Percentiles rank a stretch among this genome's conserved stretches.
Evolutionary conservation across 1,284 basidiomycete genomes (phyloP).

Genomic region (Ceratobasidium sp.): DNA sequence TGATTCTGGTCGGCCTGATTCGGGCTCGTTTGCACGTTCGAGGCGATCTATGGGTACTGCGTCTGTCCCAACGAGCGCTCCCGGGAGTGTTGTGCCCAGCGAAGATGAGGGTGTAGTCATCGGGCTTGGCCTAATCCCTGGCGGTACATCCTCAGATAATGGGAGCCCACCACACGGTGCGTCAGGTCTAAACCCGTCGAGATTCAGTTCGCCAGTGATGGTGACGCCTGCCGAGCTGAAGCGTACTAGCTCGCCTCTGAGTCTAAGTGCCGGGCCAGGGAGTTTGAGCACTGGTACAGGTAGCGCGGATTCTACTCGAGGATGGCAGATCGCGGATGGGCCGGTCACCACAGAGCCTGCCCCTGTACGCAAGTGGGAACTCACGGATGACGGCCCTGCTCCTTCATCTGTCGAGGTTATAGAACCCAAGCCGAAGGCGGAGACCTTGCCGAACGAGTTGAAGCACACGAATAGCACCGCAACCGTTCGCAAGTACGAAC

Average conservation of each 20-base stretch:
- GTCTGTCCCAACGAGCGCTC: conserved; percentile 17
- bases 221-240: conserved; percentile 12
- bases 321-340: conserved; percentile 33
- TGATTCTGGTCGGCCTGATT: conserved; percentile 25
- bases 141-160: background rate
- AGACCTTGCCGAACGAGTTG: background rate
- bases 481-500: conserved; percentile 19
- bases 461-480: conserved; percentile 15
- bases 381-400: conserved; percentile 23
- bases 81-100: conserved; percentile 21
- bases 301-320: conserved; percentile 12
- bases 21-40: conserved; percentile 21
- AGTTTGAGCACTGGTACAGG: conserved; percentile 22
- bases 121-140: conserved; percentile 15
- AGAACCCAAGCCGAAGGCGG: background rate
- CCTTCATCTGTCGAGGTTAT: conserved; percentile 8
- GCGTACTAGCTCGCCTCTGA: conserved; percentile 27
- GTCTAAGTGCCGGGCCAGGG: conserved; percentile 3
- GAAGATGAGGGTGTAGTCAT: conserved; percentile 32
- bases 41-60: conserved; percentile 12
- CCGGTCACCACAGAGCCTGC: conserved; percentile 26
- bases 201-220: background rate
- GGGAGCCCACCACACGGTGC: conserved; percentile 15
- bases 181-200: background rate
- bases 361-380: conserved; percentile 32